Evolutionary conservation across 1,139 yeast genomes (phyloP), one percentile per base, ranked within the genome.

Genomic region (Debaryomyces fabryi): DNA sequence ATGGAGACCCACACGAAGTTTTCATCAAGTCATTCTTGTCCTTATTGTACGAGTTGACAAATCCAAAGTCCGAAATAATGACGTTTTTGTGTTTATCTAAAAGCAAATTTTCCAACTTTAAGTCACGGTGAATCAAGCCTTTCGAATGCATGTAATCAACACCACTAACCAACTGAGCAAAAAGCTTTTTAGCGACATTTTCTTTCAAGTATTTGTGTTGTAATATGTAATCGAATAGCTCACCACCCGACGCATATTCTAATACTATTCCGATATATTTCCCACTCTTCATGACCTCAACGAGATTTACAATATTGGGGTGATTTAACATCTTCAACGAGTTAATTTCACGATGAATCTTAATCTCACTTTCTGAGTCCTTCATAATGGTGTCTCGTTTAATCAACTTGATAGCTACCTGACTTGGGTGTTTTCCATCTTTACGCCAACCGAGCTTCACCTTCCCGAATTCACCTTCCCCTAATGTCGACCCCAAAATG

Each of bases 241-340:
- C 99, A 46, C 99, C 99, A 15, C 98, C 98, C 1, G 96, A 86
- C 6, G 98, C 98, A 68, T 92, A 93, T 63, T 93, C 98, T 51
- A 93, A 75, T 2, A 95, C 98, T 34, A 93, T 95, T 23, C 99
- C 99, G 53, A 93, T 92, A 65, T 93, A 92, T 64, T 90, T 88
- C 49, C 96, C 97, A 63, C 90, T 87, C 65, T 92, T 96, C 70
- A 95, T 79, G 30, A 93, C 98, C 63, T 92, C 97, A 51, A 91
- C 97, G 49, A 95, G 73, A 54, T 85, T 82, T 45, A 93, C 96
- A 59, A 93, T 91, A 67, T 95, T 93, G 24, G 99, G 97, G 68
- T 93, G 99, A 46, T 87, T 84, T 51, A 93, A 77, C 54, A 85
- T 80, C 62, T 90, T 89, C 52, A 93, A 73, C 6, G 97, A 96